Evolutionary conservation across 2,329 filamentous ascomycete species (phyloP).

Genomic region (Albifimbria verrucaria): DNA sequence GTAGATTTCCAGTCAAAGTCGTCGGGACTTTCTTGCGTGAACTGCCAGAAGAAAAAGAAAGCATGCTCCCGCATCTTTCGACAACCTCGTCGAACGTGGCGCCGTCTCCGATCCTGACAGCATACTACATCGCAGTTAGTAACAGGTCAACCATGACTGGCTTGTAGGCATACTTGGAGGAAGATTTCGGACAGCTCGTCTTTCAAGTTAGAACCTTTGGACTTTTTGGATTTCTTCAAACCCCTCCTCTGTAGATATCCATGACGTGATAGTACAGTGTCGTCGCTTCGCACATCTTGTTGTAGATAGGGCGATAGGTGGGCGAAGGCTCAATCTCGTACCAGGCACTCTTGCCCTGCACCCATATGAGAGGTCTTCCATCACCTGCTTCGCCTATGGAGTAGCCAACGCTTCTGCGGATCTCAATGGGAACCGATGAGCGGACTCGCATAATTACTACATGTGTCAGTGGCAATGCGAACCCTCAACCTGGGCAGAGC

Average conservation of each 20-base stretch:
- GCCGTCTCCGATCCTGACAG: conserved; percentile 49
- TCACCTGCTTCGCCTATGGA: conserved; percentile 52
- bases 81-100: conserved; percentile 47
- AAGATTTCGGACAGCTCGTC: conserved; percentile 28
- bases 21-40: conserved; percentile 33
- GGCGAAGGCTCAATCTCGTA: conserved; percentile 61
- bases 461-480: conserved; percentile 10
- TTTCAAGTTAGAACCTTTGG: conserved; percentile 24
- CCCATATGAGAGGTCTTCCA: conserved; percentile 61
- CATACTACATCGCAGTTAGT: conserved; percentile 37
- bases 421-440: conserved; percentile 42
- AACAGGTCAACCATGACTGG: not conserved
- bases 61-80: conserved; percentile 46
- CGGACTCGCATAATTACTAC: conserved; percentile 29
- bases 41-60: conserved; percentile 50
- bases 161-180: conserved; percentile 21
- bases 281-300: conserved; percentile 61
- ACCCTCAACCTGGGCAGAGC: conserved; percentile 15
- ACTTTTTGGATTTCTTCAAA: conserved; percentile 21
- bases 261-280: conserved; percentile 61
- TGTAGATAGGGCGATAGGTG: conserved; percentile 53
- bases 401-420: conserved; percentile 46
- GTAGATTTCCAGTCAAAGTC: conserved; percentile 41
- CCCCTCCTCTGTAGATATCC: conserved; percentile 46
- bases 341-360: conserved; percentile 57